Evolutionary conservation across 805 yeast genomes (phyloP), one percentile per base, ranked within the genome.

Genomic region (Yarrowia deformans): DNA sequence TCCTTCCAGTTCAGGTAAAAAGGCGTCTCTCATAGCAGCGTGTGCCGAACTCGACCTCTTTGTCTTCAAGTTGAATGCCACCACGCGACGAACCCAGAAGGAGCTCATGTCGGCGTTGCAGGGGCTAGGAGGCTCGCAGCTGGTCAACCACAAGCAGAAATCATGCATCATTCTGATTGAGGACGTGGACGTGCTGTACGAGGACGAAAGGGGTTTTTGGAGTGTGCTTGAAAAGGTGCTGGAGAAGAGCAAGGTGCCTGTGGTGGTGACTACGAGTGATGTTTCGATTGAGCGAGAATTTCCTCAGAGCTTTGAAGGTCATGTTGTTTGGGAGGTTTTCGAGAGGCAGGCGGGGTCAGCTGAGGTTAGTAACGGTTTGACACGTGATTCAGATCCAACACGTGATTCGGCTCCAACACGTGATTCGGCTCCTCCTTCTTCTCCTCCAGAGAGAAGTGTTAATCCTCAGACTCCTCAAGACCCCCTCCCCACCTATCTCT

Each of bases 191-290:
- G 81, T 91, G 12, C 76, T 93, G 19, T 91, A 89, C 74, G 91
- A 87, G 68, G 86, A 84, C 49, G 98, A 95, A 74, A 86, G 84
- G 69, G 87, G 87, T 1, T 93, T 94, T 75, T 95, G 98, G 97
- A 75, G 82, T 0, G 87, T 89, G 1, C 82, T 92, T 2, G 85
- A 84, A 56, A 88, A 86, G 61, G 81, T 91, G 14, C 77, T 92
- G 48, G 81, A 82, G 45, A 82, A 84, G 18, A 83, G 91, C 0
- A 81, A 91, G 72, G 79, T 93, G 68, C 97, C 97, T 0, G 83
- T 91, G 0, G 82, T 90, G 0, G 71, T 91, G 14, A 88, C 93
- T 0, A 90, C 93, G 35, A 67, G 54, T n/a, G 71, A 70, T 19
- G 71, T 34, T 1, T 13, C 42, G 4, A 48, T 63, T 16, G 43